These are phyloP conservation scores for Choricystis sp. DNA, from an alignment of 139 green algal species.

Conservation along the genomic window DNA sequence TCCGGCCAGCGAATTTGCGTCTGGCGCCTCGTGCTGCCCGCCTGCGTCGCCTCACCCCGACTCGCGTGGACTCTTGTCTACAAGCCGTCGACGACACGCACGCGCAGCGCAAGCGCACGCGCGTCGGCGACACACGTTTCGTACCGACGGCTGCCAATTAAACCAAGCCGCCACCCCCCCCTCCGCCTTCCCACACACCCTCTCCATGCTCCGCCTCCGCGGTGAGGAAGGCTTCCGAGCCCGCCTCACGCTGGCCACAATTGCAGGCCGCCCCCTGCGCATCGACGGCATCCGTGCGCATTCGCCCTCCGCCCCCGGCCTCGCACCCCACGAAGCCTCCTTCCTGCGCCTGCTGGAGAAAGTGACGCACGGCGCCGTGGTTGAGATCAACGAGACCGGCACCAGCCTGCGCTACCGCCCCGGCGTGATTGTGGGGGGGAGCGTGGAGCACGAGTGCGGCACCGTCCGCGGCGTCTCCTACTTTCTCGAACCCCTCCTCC, in stretches of 20 bases:
- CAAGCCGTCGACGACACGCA: too few relatives aligned
- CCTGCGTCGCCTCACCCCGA: too few relatives aligned
- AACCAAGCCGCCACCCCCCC: too few relatives aligned
- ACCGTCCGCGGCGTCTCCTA: constrained; percentile 66
- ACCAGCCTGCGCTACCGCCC: constrained; percentile 78
- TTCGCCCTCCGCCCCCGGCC: constrained; percentile 53
- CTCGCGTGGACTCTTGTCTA: too few relatives aligned
- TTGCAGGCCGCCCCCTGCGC: constrained; percentile 56
- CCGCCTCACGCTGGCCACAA: constrained; percentile 64
- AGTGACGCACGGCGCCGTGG: constrained; percentile 75
- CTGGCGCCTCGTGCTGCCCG: too few relatives aligned
- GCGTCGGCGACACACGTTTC: too few relatives aligned
- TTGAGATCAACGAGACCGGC: constrained; percentile 95
- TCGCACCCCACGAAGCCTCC: constrained; percentile 73
- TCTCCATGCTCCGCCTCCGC: constrained; percentile 43
- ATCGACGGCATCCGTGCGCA: constrained; percentile 80
- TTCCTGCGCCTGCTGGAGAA: constrained; percentile 94
- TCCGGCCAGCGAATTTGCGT: too few relatives aligned
- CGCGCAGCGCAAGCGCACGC: too few relatives aligned
- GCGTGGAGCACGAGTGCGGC: constrained; percentile 76
- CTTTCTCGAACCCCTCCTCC: constrained; percentile 79
- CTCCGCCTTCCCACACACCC: too few relatives aligned
- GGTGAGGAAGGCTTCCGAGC: constrained; percentile 62
- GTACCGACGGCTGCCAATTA: too few relatives aligned
- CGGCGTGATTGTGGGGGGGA: constrained; percentile 59